Conservation (phyloP, 2,329 filamentous ascomycete species). For the Gyromitra esculenta region DNA sequence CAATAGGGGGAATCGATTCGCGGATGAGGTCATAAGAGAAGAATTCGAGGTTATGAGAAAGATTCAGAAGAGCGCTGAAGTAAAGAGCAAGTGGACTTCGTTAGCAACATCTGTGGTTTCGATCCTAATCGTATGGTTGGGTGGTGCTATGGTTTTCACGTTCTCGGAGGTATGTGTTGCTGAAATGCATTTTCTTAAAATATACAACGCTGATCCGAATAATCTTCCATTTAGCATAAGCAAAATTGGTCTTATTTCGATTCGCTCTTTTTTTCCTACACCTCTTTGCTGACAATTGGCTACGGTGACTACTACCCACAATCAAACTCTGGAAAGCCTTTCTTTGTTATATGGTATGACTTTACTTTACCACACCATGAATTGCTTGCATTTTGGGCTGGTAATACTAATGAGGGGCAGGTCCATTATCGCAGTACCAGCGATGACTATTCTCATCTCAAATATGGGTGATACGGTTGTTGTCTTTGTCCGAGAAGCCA, state of each 20-base stretch:
- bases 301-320: slow-evolving; percentile 82
- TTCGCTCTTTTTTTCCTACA: slow-evolving; percentile 85
- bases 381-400: neutral
- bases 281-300: slow-evolving; percentile 83
- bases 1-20: slow-evolving; percentile 27
- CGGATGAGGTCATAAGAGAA: slow-evolving; percentile 68
- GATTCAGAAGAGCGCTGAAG: slow-evolving; percentile 74
- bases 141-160: slow-evolving; percentile 81
- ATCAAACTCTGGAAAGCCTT: slow-evolving; percentile 80
- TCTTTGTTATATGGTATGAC: slow-evolving; percentile 89
- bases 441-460: slow-evolving; percentile 85
- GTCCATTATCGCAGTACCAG: slow-evolving; percentile 78
- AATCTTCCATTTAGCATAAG: slow-evolving; percentile 8
- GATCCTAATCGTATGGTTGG: slow-evolving; percentile 80
- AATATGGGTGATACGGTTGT: slow-evolving; percentile 88
- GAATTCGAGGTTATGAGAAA: slow-evolving; percentile 83
- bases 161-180: slow-evolving; percentile 64
- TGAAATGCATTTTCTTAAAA: slow-evolving; percentile 55
- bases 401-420: slow-evolving; percentile 4
- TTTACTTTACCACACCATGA: neutral
- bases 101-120: slow-evolving; percentile 73
- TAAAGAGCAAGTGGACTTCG: slow-evolving; percentile 77
- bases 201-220: neutral
- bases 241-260: slow-evolving; percentile 77
- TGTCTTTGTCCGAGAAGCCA: slow-evolving; percentile 70